These are phyloP conservation scores for Globisporangium camurandrum DNA, from an alignment of 352 stramenopile species.

Conservation along the genomic window DNA sequence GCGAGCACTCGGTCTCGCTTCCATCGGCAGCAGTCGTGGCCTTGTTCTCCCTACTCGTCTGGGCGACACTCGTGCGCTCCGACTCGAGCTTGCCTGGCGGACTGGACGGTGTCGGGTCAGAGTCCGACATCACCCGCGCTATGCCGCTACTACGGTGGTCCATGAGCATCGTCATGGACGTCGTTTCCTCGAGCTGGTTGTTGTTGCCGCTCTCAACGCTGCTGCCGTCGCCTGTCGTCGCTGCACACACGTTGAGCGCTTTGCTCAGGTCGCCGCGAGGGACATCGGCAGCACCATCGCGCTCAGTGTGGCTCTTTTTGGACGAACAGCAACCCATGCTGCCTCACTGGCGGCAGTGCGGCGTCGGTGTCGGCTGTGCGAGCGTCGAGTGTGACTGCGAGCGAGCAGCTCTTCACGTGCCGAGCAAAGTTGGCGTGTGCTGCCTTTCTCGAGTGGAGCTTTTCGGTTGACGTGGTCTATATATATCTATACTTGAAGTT, in stretches of 20 bases:
- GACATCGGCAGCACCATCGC: not conserved
- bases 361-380: slow-evolving; percentile 1
- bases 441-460: not conserved
- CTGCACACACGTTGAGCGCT: not conserved
- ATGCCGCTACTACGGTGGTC: slow-evolving; percentile 24
- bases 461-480: too few species aligned
- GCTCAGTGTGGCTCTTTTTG: slow-evolving; percentile 20
- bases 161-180: slow-evolving; percentile 25
- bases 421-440: too few species aligned
- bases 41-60: not conserved
- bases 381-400: too few species aligned
- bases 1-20: not conserved
- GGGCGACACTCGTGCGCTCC: too few species aligned
- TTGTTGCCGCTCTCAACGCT: slow-evolving; percentile 1
- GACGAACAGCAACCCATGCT: slow-evolving; percentile 64
- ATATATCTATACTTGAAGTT: too few species aligned
- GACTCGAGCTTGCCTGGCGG: not conserved
- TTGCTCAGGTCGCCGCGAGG: not conserved
- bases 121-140: slow-evolving; percentile 22
- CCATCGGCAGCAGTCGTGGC: not conserved
- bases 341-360: not conserved
- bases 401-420: too few species aligned
- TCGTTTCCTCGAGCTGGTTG: not conserved
- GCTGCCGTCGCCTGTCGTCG: not conserved
- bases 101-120: slow-evolving; percentile 14